Conservation (phyloP, 441 rosid genomes). For the Gossypium davidsonii region DNA sequence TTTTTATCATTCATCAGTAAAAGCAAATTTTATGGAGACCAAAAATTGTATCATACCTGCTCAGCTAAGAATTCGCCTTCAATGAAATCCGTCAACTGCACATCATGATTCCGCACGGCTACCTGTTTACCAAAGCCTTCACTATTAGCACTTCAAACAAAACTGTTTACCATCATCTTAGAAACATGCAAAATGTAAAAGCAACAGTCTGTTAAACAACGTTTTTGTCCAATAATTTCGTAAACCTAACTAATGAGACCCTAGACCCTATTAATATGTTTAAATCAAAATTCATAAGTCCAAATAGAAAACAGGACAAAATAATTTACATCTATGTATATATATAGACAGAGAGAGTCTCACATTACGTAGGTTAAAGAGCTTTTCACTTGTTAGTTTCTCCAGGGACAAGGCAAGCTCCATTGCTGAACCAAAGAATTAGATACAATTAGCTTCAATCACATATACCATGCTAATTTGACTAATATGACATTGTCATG, state of each 20-base stretch:
- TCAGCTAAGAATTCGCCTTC: conserved; percentile 45
- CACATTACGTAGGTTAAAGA: conserved; percentile 51
- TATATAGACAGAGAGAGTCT: conserved; percentile 10
- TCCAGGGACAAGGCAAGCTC: conserved; percentile 65
- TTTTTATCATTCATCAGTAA: background rate
- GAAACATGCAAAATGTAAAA: background rate
- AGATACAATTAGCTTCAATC: background rate
- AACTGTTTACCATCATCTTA: background rate
- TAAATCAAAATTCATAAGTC: background rate
- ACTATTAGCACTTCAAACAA: background rate
- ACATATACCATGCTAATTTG: background rate
- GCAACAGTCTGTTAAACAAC: background rate
- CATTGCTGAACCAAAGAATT: conserved; percentile 40
- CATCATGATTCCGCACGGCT: conserved; percentile 41
- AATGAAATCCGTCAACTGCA: conserved; percentile 47
- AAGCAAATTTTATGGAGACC: conserved; percentile 5
- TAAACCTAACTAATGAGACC: background rate
- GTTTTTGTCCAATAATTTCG: background rate
- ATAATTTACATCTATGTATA: background rate
- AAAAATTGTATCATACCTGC: conserved; percentile 34
- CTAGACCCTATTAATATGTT: background rate
- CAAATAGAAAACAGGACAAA: background rate
- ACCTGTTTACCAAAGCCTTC: conserved; percentile 29
- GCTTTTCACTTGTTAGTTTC: conserved; percentile 64
- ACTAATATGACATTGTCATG: background rate